Conservation (phyloP, 2,329 filamentous ascomycete species). For the Cadophora sp. region DNA sequence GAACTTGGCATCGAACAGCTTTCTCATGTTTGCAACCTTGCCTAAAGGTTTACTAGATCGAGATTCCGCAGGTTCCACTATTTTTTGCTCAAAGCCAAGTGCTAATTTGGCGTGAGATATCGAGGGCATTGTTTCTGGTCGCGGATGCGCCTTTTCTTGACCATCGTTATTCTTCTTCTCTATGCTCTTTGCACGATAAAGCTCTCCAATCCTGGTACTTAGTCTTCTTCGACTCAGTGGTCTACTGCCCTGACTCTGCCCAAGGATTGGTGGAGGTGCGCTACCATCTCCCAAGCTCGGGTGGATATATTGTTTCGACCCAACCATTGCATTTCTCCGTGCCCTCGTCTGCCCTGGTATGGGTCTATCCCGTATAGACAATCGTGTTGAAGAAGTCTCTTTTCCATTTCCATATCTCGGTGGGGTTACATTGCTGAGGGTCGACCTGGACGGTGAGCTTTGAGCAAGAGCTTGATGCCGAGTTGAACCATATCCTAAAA, state of each 20-base stretch:
- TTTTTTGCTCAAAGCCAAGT: not conserved
- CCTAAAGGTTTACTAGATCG: constrained; percentile 2
- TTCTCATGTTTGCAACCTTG: constrained; percentile 38
- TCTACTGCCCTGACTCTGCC: constrained; percentile 12
- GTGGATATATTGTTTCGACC: not conserved
- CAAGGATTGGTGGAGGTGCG: not conserved
- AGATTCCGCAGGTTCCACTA: not conserved
- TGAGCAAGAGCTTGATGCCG: constrained; percentile 3
- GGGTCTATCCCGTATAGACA: not conserved
- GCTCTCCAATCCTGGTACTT: constrained; percentile 36
- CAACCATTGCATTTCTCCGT: not conserved
- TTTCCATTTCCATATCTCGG: not conserved
- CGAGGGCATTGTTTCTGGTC: not conserved
- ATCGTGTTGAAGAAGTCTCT: not conserved
- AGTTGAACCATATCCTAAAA: not conserved
- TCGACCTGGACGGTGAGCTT: constrained; percentile 18
- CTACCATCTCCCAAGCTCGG: constrained; percentile 11
- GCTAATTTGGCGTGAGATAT: not conserved
- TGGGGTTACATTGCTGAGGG: constrained; percentile 9
- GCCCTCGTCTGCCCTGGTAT: not conserved
- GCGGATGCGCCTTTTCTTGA: not conserved
- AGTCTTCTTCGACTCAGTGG: constrained; percentile 24
- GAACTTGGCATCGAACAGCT: constrained; percentile 33
- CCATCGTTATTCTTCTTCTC: constrained; percentile 26
- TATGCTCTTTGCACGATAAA: constrained; percentile 35